These are phyloP conservation scores for Daedaleopsis nitida DNA, from an alignment of 768 basidiomycete species.

Conservation along the genomic window DNA sequence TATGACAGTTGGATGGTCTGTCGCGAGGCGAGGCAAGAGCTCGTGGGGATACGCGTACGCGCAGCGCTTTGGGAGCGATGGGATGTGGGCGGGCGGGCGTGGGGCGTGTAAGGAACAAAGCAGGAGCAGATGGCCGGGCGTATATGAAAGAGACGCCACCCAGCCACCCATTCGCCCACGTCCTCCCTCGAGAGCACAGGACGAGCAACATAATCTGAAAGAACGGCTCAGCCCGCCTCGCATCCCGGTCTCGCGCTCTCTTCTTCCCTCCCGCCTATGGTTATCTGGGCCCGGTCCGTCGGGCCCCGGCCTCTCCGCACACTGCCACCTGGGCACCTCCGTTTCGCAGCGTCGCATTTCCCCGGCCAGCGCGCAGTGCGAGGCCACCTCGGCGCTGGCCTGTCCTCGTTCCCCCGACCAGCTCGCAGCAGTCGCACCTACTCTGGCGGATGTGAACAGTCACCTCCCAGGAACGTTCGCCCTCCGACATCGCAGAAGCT, in stretches of 20 bases:
- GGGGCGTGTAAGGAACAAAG: constrained; percentile 20
- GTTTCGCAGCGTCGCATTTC: background rate
- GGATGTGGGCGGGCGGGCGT: background rate
- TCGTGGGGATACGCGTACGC: background rate
- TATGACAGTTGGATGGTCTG: background rate
- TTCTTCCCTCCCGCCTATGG: constrained; percentile 4
- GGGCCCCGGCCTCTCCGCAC: constrained; percentile 8
- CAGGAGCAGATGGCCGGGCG: constrained; percentile 17
- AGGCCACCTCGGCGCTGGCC: background rate
- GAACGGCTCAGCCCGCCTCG: constrained; percentile 21
- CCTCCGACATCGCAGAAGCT: constrained; percentile 20
- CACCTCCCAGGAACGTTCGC: background rate
- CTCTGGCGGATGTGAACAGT: background rate
- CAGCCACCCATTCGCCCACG: constrained; percentile 8
- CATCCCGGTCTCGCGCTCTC: constrained; percentile 13
- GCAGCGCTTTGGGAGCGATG: background rate
- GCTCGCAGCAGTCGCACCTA: background rate
- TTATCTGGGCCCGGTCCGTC: too few species aligned
- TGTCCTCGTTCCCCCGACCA: background rate
- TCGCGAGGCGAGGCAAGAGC: background rate
- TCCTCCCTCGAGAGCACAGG: too few species aligned
- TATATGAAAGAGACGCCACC: constrained; percentile 18
- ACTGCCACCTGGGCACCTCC: constrained; percentile 7
- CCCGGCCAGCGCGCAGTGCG: background rate
- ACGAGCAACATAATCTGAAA: background rate